Base-by-base conservation (phyloP, 2,329 filamentous ascomycete genomes). In the Colletotrichum musae region DNA sequence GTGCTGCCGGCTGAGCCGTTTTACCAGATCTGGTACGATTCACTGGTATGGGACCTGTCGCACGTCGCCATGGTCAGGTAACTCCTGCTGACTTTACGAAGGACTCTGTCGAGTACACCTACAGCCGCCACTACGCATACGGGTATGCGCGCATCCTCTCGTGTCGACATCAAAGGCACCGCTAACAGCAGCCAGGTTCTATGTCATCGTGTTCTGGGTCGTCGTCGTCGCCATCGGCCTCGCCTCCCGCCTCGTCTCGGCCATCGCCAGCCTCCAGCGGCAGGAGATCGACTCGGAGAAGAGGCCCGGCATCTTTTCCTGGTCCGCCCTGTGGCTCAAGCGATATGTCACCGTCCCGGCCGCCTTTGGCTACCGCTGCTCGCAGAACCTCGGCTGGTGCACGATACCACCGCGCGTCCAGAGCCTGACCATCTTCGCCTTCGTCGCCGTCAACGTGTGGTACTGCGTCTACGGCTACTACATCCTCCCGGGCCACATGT, bases 381-480 rank as follows among this genome's bases (percentile, higher is more conserved):
- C 83, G 0, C 81, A 85, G 48, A 82, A 82, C 24, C 77, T 83
- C 3, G 81, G 82, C 36, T 85, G 82, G 78, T 82, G 79, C 61
- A 85, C 83, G 0, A 77, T 85, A 1, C 84, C 84, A 0, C 81
- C 82, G 0, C 75, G 83, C 3, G 73, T 84, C n/a, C 82, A 86
- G 70, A 81, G 78, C 0, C 68, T 84, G 0, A 83, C 82, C 1
- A 74, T 85, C 2, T 3, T 77, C 0, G 70, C 72, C 0, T 85
- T 85, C 51, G 68, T 82, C 4, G 1, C 78, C 0, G 63, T 85
- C 4, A 85, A 85, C 28, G 53, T 83, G 2, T 70, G 75, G 6
- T 78, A 80, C 45, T 80, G 76, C 51, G 62, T 80, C 0, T 72
- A 77, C 2, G 82, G 81, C 2, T 85, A 83, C 58, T 76, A 57